Evolutionary conservation across 2,329 filamentous ascomycete genomes (phyloP).

Genomic region (Coniochaeta sp.): DNA sequence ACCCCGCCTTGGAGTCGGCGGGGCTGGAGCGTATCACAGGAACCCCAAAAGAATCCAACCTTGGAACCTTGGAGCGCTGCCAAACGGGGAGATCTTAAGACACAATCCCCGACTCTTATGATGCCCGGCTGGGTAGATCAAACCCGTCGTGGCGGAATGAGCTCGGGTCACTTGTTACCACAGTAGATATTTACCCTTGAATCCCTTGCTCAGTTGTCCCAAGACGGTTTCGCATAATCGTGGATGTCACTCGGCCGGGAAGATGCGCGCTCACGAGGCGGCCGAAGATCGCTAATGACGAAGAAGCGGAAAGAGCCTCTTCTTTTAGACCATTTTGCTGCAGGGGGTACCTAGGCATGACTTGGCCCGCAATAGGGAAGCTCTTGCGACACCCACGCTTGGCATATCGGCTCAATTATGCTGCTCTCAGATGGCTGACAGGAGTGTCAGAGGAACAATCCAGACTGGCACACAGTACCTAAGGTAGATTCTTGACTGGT

Average conservation of each 20-base stretch:
- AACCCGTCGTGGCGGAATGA: not conserved
- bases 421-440: no score
- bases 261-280: no score
- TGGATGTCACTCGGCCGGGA: not conserved
- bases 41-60: not conserved
- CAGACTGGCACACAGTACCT: no score
- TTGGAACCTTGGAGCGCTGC: not conserved
- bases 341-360: not conserved
- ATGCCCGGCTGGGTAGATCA: conserved; percentile 1
- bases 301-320: not conserved
- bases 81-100: conserved; percentile 1
- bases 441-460: no score
- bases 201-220: not conserved
- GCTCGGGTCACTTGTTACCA: not conserved
- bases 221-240: conserved; percentile 6
- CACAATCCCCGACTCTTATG: conserved; percentile 1
- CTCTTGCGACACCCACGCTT: no score
- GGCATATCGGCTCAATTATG: no score
- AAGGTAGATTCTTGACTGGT: no score
- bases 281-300: not conserved
- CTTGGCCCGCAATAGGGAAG: no score
- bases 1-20: no score
- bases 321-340: not conserved
- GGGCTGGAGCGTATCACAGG: not conserved
- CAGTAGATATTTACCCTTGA: no score